Evolutionary conservation across 1,139 yeast genomes (phyloP).

Genomic region (Lodderomyces jiufengensis): DNA sequence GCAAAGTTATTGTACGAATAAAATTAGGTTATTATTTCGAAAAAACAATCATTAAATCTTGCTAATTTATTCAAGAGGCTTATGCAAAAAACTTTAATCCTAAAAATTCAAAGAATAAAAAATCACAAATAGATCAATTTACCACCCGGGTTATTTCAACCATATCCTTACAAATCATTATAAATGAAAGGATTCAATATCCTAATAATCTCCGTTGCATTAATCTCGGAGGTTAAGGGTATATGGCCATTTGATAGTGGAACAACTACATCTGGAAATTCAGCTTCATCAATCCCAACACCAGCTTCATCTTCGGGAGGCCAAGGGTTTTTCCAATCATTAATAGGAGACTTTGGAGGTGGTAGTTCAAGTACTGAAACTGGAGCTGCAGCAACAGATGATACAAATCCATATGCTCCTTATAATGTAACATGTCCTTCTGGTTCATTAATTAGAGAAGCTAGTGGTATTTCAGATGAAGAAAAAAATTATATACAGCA

Average conservation of each 20-base stretch:
- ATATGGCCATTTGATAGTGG: conserved; percentile 12
- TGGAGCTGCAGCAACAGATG: conserved; percentile 7
- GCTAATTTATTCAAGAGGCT: no score
- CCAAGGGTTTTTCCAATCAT: conserved; percentile 1
- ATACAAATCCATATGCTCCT: conserved; percentile 27
- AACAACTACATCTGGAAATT: not conserved
- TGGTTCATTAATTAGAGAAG: conserved; percentile 23
- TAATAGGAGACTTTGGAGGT: conserved; percentile 4
- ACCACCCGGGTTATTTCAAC: not conserved
- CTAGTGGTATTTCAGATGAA: conserved; percentile 20
- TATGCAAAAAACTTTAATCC: no score
- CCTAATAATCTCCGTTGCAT: not conserved
- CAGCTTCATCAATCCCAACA: conserved; percentile 4
- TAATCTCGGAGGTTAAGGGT: conserved; percentile 2
- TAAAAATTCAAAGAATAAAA: no score
- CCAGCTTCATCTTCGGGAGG: conserved; percentile 3
- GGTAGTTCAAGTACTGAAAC: not conserved
- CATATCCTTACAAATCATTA: no score
- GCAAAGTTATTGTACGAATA: no score
- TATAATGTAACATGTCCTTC: conserved; percentile 25
- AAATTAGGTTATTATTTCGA: no score
- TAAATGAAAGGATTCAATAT: conserved; percentile 1
- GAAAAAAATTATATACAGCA: conserved; percentile 28
- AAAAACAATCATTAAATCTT: no score
- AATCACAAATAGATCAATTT: not conserved